These are phyloP conservation scores for Lumnitzera racemosa DNA, from an alignment of 345 rosid genomes.

Conservation along the genomic window DNA sequence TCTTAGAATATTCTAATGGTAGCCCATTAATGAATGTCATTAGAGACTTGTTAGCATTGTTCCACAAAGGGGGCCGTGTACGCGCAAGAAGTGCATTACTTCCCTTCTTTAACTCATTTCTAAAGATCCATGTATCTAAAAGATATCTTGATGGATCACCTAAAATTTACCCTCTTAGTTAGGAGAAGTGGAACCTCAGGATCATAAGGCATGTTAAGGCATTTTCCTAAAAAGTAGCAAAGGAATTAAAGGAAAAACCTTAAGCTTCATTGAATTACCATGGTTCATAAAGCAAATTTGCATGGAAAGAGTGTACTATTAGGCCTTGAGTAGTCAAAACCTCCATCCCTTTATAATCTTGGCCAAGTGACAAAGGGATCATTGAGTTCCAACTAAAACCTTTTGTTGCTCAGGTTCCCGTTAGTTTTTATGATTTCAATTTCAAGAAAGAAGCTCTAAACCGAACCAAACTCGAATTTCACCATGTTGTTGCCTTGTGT, in stretches of 20 bases:
- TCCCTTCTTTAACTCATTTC: constrained; percentile 87
- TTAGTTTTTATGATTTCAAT: no score
- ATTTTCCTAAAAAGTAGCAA: constrained; percentile 81
- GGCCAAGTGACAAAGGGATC: constrained; percentile 68
- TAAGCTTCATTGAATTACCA: constrained; percentile 85
- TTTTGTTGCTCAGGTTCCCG: no score
- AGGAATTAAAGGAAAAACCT: constrained; percentile 70
- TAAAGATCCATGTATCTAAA: constrained; percentile 59
- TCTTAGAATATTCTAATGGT: constrained; percentile 72
- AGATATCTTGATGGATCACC: constrained; percentile 72
- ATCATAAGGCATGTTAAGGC: constrained; percentile 94
- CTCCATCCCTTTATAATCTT: constrained; percentile 91
- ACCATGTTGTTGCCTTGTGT: no score
- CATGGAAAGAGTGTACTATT: constrained; percentile 71
- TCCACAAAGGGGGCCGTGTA: constrained; percentile 99
- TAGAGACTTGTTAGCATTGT: constrained; percentile 81
- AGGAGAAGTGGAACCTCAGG: constrained; percentile 98
- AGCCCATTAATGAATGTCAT: constrained; percentile 85
- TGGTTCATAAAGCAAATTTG: constrained; percentile 96
- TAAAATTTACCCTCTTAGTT: constrained; percentile 73
- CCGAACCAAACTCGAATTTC: no score
- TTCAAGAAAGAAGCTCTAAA: no score
- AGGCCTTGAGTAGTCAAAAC: constrained; percentile 63
- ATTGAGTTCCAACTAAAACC: no score
- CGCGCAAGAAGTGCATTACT: constrained; percentile 95